Evolutionary conservation across 78 protist genomes (phyloP), one percentile per base, ranked within the genome.

Genomic region (Dictyostelium citrinum): DNA sequence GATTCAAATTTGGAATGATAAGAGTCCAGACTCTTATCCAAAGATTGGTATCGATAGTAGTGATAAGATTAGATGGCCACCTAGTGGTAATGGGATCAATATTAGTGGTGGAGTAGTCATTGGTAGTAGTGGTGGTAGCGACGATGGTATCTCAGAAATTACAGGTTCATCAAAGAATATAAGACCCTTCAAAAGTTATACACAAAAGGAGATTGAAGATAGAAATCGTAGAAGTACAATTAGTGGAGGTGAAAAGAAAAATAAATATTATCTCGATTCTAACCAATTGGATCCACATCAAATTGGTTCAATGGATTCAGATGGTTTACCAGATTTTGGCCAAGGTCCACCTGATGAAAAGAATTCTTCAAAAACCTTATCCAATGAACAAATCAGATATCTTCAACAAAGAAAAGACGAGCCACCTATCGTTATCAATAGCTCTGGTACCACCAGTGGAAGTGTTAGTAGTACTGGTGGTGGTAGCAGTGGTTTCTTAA

Each of bases 231-330:
- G 91, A 46, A 51, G 75, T 24, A 84, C 91, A 3, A 84, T 84
- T 24, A 37, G 83, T 9, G 91, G 91, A 1, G 80, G 78, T 29
- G 90, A 82, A 58, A 80, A 80, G 82, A 77, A 77, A 17, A 31
- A 31, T 70, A 31, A 70, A 70, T 29, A 33, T 17, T 70, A 29
- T 33, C 2, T 64, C 6, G 72, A 64, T 22, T 3, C 7, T 24
- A 24, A n/a, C 70, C 72, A 75, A 78, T 75, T 82, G 27, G 39
- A 75, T 2, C 12, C 83, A 31, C 58, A 17, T 60, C 49, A 22
- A 27, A 64, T 64, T 8, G 72, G 72, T 64, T 64, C 72, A n/a
- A 27, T 11, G 0, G 72, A 64, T 64, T 29, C 37, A 5, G 49
- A 71, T 64, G 35, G 74, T 39, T 39, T 39, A 10, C 81, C 55